These are phyloP conservation scores for Globisporangium abappressorium DNA, from an alignment of 352 stramenopile species.

Conservation along the genomic window DNA sequence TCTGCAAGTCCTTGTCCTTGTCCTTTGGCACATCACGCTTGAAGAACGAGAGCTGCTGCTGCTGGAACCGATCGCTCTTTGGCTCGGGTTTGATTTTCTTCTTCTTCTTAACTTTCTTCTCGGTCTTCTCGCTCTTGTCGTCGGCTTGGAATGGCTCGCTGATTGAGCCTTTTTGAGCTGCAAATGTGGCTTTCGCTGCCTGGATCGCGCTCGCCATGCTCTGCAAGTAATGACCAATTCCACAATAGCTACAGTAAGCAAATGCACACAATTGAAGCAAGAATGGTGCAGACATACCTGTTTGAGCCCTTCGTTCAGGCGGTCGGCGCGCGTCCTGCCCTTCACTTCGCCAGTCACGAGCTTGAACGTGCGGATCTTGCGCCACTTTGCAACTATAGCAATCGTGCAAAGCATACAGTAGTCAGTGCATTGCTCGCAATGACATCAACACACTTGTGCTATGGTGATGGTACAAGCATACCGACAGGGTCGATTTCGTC, in stretches of 20 bases:
- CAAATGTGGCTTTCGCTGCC: slow-evolving; percentile 7
- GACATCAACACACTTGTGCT: not conserved
- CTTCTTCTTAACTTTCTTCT: slow-evolving; percentile 8
- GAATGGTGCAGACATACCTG: slow-evolving; percentile 22
- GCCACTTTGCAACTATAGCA: slow-evolving; percentile 55
- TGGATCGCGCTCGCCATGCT: slow-evolving; percentile 17
- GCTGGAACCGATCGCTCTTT: slow-evolving; percentile 8
- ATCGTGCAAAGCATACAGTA: not conserved
- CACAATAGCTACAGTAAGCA: no score
- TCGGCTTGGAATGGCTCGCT: not conserved
- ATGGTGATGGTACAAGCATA: slow-evolving; percentile 15
- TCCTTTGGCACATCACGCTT: not conserved
- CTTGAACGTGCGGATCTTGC: slow-evolving; percentile 71
- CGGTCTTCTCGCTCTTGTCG: not conserved
- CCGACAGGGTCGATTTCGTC: slow-evolving; percentile 40
- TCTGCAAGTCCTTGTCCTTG: not conserved
- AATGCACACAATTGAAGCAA: no score
- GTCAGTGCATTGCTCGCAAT: not conserved
- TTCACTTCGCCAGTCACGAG: slow-evolving; percentile 60
- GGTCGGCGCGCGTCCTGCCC: slow-evolving; percentile 51
- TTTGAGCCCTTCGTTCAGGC: slow-evolving; percentile 52
- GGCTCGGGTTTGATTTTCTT: not conserved
- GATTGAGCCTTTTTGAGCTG: not conserved
- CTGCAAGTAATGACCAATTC: not conserved
- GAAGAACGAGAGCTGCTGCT: slow-evolving; percentile 17